A percentile compares a stretch with the other conserved stretches of the same genome.
Evolutionary conservation across 495 filamentous ascomycete species (phyloP).

Genomic region (Hyaloscypha finlandica): DNA sequence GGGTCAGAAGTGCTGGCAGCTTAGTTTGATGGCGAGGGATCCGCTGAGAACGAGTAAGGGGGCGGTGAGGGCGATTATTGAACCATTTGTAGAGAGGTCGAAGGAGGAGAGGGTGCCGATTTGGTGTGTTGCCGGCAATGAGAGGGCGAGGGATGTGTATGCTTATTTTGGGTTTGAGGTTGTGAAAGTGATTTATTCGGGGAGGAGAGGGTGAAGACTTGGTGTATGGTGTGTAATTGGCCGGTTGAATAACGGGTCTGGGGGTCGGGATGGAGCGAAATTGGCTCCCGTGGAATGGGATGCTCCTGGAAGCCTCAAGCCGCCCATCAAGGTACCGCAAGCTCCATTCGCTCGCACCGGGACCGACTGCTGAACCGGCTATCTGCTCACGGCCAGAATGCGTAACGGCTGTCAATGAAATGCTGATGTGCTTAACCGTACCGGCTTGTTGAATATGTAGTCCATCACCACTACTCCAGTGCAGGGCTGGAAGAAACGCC

Average conservation of each 20-base stretch:
- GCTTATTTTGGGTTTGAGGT: slow-evolving; percentile 18
- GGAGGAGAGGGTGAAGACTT: slow-evolving; percentile 7
- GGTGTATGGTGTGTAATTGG: slow-evolving; percentile 16
- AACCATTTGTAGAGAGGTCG: slow-evolving; percentile 13
- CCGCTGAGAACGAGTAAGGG: slow-evolving; percentile 10
- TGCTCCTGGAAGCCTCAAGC: too few species aligned
- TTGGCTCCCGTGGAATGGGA: too few species aligned
- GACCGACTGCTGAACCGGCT: too few species aligned
- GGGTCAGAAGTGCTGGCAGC: slow-evolving; percentile 18
- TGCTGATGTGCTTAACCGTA: too few species aligned
- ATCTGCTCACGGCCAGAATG: too few species aligned
- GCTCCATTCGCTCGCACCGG: too few species aligned
- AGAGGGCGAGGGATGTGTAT: slow-evolving; percentile 22
- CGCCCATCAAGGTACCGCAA: too few species aligned
- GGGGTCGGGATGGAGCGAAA: neutral
- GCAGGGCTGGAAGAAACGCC: too few species aligned
- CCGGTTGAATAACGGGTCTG: neutral
- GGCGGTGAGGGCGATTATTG: slow-evolving; percentile 17
- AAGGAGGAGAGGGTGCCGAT: slow-evolving; percentile 7
- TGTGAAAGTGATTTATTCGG: slow-evolving; percentile 14
- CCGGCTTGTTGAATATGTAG: too few species aligned
- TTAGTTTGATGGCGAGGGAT: slow-evolving; percentile 17
- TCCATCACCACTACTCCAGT: too few species aligned
- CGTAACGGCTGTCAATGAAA: too few species aligned
- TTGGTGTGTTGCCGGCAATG: slow-evolving; percentile 6